Evolutionary conservation across 2,329 filamentous ascomycete genomes (phyloP).

Genomic region (Akanthomyces uredinophilus): DNA sequence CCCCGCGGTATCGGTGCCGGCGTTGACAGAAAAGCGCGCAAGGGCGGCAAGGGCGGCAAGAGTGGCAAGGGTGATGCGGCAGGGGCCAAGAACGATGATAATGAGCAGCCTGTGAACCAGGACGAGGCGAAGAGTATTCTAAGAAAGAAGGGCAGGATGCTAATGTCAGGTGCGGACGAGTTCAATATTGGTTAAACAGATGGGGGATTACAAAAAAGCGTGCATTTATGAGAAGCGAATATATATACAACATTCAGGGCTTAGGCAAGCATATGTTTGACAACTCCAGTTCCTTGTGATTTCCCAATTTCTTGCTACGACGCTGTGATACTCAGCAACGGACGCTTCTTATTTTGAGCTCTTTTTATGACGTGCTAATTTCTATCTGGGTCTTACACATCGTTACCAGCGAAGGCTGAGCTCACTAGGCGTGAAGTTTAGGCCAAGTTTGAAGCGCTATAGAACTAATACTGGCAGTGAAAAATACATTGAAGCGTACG

Average conservation of each 20-base stretch:
- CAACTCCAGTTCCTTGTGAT: background rate
- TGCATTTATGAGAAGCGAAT: slow-evolving; percentile 13
- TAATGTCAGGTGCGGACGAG: slow-evolving; percentile 59
- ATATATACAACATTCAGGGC: background rate
- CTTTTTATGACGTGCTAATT: background rate
- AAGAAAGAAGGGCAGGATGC: slow-evolving; percentile 60
- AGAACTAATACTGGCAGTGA: no score
- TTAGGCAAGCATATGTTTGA: background rate
- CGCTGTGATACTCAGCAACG: no score
- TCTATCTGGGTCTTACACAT: no score
- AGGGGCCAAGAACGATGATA: slow-evolving; percentile 35
- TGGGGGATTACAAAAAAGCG: background rate
- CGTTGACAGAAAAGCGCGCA: slow-evolving; percentile 40
- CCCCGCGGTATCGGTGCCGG: slow-evolving; percentile 73
- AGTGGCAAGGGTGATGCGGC: slow-evolving; percentile 13
- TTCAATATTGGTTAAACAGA: slow-evolving; percentile 58
- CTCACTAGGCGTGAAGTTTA: no score
- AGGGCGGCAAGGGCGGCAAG: slow-evolving; percentile 1
- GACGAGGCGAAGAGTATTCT: slow-evolving; percentile 37
- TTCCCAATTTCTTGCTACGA: no score
- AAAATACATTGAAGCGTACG: no score
- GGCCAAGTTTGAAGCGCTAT: no score
- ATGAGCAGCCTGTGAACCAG: slow-evolving; percentile 30
- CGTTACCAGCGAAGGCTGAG: no score
- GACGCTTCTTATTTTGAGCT: no score